These are phyloP conservation scores for Boletus mariae DNA, from an alignment of 1,284 basidiomycete genomes.

Conservation along the genomic window DNA sequence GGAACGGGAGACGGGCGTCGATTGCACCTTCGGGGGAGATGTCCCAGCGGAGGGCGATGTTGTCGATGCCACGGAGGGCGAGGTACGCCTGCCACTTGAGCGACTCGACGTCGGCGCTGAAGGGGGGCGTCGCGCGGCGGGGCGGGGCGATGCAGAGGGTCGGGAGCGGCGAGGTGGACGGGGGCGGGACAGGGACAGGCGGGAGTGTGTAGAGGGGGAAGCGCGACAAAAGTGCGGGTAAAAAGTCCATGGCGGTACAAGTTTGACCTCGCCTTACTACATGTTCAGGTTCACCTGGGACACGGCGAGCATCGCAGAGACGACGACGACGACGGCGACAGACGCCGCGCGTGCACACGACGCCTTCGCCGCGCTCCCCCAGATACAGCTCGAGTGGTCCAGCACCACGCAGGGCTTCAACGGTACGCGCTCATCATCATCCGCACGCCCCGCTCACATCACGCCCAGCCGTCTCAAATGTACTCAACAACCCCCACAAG, in stretches of 20 bases:
- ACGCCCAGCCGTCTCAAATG: conserved; percentile 61
- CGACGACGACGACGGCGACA: conserved; percentile 36
- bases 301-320: conserved; percentile 64
- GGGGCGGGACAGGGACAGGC: conserved; percentile 33
- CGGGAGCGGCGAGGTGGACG: conserved; percentile 35
- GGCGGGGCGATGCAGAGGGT: conserved; percentile 65
- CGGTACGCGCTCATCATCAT: conserved; percentile 42
- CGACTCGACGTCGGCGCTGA: conserved; percentile 76
- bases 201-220: conserved; percentile 51
- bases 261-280: neutral
- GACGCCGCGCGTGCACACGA: conserved; percentile 49
- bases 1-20: conserved; percentile 61
- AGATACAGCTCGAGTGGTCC: conserved; percentile 59
- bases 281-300: conserved; percentile 68
- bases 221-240: conserved; percentile 41
- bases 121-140: conserved; percentile 37
- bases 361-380: conserved; percentile 44
- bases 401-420: conserved; percentile 77
- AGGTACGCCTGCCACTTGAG: conserved; percentile 84
- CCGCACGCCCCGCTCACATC: conserved; percentile 1
- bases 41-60: conserved; percentile 60
- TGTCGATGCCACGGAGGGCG: conserved; percentile 57
- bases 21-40: conserved; percentile 63
- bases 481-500: conserved; percentile 84
- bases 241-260: conserved; percentile 10